Base-by-base conservation (phyloP, 805 yeast species). In the Ogataea methanolica region DNA sequence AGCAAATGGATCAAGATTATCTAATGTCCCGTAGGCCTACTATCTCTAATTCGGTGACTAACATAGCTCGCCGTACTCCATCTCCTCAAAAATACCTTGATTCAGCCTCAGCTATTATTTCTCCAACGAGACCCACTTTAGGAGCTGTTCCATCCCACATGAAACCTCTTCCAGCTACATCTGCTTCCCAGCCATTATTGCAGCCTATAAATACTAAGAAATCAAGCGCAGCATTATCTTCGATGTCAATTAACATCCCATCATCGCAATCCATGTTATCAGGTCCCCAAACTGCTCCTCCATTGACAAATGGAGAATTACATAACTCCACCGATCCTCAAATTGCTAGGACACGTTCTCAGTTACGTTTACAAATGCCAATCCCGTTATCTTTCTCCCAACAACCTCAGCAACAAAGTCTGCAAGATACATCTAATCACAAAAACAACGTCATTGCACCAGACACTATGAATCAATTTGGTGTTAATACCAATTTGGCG, bases 331-430 rank as follows among this genome's bases (percentile, higher is more conserved):
- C 31, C 1, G 38, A 44, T 39, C 41, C 39, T 29, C 43, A 57
- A 48, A 39, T 55, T 11, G 36, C 55, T 40, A 67, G 76, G 37
- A 74, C 75, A 33, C 74, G 79, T 49, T 81, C 83, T 1, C 75
- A 82, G 34, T 65, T 83, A 39, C 79, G 80, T 50, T 72, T 85
- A 19, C 90, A 85, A 60, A 85, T 85, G 90, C 92, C 91, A 4
- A 74, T 80, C 3, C 91, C 92, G 1, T 74, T 50, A 3, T 37
- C 82, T 0, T 73, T n/a, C 61, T 71, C 51, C 65, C 47, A 33
- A 15, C 51, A 36, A 69, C 75, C 6, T 65, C 75, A 7, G 72
- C 46, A 29, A 12, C 50, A 33, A 68, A 76, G 7, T 65, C 76
- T 7, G 72, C 72, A 8, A 60, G 68, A 58, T 12, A 16, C 33